Percentiles rank a stretch among this genome's conserved stretches.
Conservation (phyloP, 2,329 filamentous ascomycete genomes). For the Onygenales sp. region DNA sequence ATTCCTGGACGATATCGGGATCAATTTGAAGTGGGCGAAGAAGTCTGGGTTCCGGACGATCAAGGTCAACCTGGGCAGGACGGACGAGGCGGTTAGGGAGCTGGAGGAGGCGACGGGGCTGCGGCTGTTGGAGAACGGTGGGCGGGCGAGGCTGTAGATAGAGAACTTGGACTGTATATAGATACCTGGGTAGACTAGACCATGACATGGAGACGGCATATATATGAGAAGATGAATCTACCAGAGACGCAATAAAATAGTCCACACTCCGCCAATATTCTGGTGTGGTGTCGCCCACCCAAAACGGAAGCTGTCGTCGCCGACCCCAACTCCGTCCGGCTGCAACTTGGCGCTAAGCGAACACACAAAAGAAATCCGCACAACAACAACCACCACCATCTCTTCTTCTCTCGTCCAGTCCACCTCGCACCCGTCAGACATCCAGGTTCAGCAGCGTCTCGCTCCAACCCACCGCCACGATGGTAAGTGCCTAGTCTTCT, state of each 20-base stretch:
- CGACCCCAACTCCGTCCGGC: slow-evolving; percentile 22
- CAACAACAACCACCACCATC: slow-evolving; percentile 9
- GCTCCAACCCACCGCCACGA: slow-evolving; percentile 31
- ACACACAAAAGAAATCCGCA: slow-evolving; percentile 32
- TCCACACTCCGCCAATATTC: too few species aligned
- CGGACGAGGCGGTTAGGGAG: slow-evolving; percentile 71
- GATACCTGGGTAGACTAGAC: too few species aligned
- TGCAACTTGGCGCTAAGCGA: slow-evolving; percentile 34
- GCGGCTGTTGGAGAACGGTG: slow-evolving; percentile 27
- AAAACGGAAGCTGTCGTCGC: slow-evolving; percentile 23
- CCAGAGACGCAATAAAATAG: too few species aligned
- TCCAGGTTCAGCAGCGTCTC: slow-evolving; percentile 5
- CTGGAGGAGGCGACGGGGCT: slow-evolving; percentile 68
- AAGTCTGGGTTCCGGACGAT: slow-evolving; percentile 69
- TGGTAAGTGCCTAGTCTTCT: slow-evolving; percentile 29
- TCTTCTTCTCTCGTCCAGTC: slow-evolving; percentile 20
- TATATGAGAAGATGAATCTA: too few species aligned
- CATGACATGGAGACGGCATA: too few species aligned
- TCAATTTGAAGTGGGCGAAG: slow-evolving; percentile 76
- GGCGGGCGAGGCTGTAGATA: slow-evolving; percentile 26
- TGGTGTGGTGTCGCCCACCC: neutral
- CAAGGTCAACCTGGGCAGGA: slow-evolving; percentile 70
- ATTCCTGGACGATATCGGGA: slow-evolving; percentile 90
- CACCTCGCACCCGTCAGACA: slow-evolving; percentile 20
- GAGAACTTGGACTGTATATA: neutral